A percentile compares a stretch with the other conserved stretches of the same genome.
phyloP scores from a whole-genome alignment of 306 rosid species.

The Quillaja saponaria region DNA sequence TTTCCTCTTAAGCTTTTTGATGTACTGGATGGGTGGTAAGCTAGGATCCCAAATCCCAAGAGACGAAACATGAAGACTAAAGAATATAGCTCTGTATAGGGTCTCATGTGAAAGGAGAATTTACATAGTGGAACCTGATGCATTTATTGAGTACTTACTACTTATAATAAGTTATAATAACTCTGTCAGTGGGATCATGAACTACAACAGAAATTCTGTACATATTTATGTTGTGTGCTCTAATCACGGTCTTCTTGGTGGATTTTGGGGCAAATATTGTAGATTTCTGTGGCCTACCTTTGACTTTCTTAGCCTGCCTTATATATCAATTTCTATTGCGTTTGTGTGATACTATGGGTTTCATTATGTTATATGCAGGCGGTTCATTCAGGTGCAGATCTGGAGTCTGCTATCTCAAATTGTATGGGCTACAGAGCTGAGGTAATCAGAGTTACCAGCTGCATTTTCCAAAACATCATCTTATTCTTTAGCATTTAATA shows the following conservation, averaged over 20 bases:
- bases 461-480: conserved; percentile 14
- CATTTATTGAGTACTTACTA: too few relatives aligned
- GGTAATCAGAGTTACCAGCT: conserved; percentile 51
- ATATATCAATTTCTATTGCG: conserved; percentile 18
- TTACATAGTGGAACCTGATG: conserved; percentile 2
- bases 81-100: not conserved
- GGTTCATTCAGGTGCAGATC: conserved; percentile 99
- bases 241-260: conserved; percentile 12
- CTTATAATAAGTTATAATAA: too few relatives aligned
- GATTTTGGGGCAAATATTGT: conserved; percentile 26
- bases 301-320: conserved; percentile 25
- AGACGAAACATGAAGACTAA: conserved; percentile 18
- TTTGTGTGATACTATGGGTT: conserved; percentile 19
- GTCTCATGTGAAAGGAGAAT: conserved; percentile 19
- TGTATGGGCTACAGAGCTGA: conserved; percentile 86
- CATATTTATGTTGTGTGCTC: conserved; percentile 22
- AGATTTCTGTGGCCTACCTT: conserved; percentile 26
- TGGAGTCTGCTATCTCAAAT: conserved; percentile 81
- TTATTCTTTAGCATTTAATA: conserved; percentile 30
- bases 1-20: conserved; percentile 5
- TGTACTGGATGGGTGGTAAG: conserved; percentile 8
- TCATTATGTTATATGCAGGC: conserved; percentile 57
- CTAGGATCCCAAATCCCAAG: conserved; percentile 2
- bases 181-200: too few relatives aligned
- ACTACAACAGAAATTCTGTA: not conserved